Evolutionary conservation across 306 rosid species (phyloP).

Genomic region (Ormosia emarginata): DNA sequence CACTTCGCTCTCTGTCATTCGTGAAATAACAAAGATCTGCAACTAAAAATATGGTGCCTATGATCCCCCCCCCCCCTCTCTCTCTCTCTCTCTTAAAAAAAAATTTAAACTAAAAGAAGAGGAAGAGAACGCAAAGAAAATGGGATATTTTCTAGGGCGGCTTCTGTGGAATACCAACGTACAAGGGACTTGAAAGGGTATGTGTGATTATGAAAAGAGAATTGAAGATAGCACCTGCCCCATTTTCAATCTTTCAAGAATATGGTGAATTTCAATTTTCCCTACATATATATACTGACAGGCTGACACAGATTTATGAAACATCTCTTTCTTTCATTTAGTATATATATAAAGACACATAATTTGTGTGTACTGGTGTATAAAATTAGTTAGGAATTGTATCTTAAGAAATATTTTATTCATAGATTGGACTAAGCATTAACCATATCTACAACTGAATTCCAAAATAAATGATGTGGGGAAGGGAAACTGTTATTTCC

Average conservation of each 20-base stretch:
- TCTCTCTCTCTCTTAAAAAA: no score
- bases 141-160: not conserved
- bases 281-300: not conserved
- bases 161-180: not conserved
- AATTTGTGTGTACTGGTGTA: not conserved
- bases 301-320: slow-evolving; percentile 12
- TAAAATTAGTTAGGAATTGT: not conserved
- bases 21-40: not conserved
- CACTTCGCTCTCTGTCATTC: slow-evolving; percentile 1
- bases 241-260: not conserved
- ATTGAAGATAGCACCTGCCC: not conserved
- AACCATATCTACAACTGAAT: not conserved
- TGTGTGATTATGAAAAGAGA: not conserved
- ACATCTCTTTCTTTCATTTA: slow-evolving; percentile 13
- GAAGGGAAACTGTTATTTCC: not conserved
- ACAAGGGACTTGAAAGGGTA: not conserved
- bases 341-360: not conserved
- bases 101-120: not conserved
- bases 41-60: not conserved
- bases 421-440: not conserved
- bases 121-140: no score
- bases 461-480: not conserved
- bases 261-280: not conserved
- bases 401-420: not conserved
- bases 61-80: no score